These are phyloP conservation scores for Isatis lusitanica DNA, from an alignment of 441 rosid genomes.

Conservation along the genomic window DNA sequence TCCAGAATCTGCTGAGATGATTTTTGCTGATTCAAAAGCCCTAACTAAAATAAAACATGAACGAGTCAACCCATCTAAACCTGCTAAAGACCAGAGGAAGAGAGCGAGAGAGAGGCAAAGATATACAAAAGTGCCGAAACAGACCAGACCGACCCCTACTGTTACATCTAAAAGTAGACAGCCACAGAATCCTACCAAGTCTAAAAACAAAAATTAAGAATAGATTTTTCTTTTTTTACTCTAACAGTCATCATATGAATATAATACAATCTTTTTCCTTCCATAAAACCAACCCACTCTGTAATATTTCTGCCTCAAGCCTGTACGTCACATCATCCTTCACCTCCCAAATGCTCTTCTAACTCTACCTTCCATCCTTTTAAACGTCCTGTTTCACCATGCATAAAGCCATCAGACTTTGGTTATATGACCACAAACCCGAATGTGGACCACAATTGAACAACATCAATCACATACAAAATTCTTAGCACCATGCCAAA, in stretches of 20 bases:
- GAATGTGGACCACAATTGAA: neutral
- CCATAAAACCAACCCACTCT: constrained; percentile 14
- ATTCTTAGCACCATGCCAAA: neutral
- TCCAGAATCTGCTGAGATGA: constrained; percentile 17
- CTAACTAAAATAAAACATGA: constrained; percentile 17
- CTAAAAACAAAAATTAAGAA: constrained; percentile 8
- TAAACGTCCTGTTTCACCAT: constrained; percentile 30
- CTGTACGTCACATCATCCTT: constrained; percentile 29
- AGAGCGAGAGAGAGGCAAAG: constrained; percentile 11
- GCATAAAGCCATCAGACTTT: neutral
- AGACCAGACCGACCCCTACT: constrained; percentile 28
- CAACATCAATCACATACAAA: constrained; percentile 19
- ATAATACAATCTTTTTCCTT: constrained; percentile 31
- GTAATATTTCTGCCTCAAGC: constrained; percentile 24
- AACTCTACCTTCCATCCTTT: constrained; percentile 9
- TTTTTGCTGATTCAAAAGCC: constrained; percentile 28
- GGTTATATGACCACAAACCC: neutral
- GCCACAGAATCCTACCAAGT: constrained; percentile 21
- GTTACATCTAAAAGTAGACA: constrained; percentile 33
- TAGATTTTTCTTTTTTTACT: constrained; percentile 21
- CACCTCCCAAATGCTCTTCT: constrained; percentile 29
- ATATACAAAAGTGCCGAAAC: constrained; percentile 27
- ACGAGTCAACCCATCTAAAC: constrained; percentile 25
- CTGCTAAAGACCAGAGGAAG: neutral
- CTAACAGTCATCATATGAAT: constrained; percentile 27